Conservation (phyloP, 2,329 filamentous ascomycete genomes). For the Pseudocercospora crystallina region DNA sequence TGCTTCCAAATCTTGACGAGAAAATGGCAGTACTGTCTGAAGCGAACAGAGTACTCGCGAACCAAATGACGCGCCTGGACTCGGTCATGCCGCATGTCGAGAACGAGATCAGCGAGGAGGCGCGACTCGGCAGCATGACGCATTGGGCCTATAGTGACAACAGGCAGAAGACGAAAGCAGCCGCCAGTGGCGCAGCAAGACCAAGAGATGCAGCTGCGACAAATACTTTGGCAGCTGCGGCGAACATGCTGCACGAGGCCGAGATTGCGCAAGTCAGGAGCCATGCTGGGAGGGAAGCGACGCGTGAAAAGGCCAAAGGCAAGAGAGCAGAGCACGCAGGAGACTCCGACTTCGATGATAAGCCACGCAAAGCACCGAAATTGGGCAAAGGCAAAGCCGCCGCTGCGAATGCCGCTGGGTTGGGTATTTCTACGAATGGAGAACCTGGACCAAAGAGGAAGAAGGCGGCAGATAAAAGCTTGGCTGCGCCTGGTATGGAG, state of each 20-base stretch:
- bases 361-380: conserved; percentile 63
- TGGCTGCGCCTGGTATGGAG: conserved; percentile 56
- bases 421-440: conserved; percentile 64
- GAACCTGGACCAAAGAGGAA: conserved; percentile 73
- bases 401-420: conserved; percentile 40
- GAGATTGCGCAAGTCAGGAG: conserved; percentile 79
- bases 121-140: conserved; percentile 83
- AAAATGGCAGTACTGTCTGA: conserved; percentile 96
- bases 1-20: conserved; percentile 89
- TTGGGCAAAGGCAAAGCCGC: conserved; percentile 61
- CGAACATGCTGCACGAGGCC: conserved; percentile 73
- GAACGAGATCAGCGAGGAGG: conserved; percentile 88
- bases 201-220: conserved; percentile 75
- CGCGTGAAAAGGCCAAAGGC: conserved; percentile 68
- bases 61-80: conserved; percentile 80
- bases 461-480: conserved; percentile 72
- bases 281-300: conserved; percentile 68
- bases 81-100: conserved; percentile 85
- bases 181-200: conserved; percentile 66
- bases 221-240: conserved; percentile 67
- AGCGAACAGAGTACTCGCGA: conserved; percentile 83
- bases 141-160: conserved; percentile 97
- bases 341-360: conserved; percentile 80
- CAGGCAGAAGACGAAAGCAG: conserved; percentile 54
- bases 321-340: conserved; percentile 61